These are phyloP conservation scores for Ordospora colligata DNA, from an alignment of 371 early-diverging fungal genomes.

Conservation along the genomic window DNA sequence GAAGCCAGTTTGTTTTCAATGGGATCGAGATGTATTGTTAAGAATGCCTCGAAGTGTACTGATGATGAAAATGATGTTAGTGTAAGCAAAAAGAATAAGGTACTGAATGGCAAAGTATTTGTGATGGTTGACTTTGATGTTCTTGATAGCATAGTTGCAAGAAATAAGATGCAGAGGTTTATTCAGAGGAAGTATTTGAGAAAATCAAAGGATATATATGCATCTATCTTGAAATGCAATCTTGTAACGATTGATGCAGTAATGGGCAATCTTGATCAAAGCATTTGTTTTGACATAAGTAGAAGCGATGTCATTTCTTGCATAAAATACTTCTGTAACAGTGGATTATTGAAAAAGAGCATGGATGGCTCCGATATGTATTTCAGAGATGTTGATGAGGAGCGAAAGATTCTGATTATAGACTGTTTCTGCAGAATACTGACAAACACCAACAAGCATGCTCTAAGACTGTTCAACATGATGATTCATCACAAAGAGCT, in stretches of 20 bases:
- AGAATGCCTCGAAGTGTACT: not conserved
- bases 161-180: not conserved
- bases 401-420: not conserved
- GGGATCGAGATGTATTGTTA: not conserved
- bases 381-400: not conserved
- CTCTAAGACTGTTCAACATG: slow-evolving; percentile 30
- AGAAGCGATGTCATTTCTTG: slow-evolving; percentile 32
- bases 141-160: slow-evolving; percentile 13
- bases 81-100: not conserved
- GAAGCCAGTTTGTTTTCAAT: not conserved
- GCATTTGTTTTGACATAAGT: slow-evolving; percentile 4
- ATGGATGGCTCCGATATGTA: slow-evolving; percentile 1
- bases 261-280: slow-evolving; percentile 14
- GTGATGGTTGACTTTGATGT: slow-evolving; percentile 29
- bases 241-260: not conserved
- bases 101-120: not conserved
- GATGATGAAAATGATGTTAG: not conserved
- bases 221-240: slow-evolving; percentile 10
- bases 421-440: slow-evolving; percentile 2
- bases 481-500: not conserved
- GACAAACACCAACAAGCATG: not conserved
- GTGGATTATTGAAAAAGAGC: slow-evolving; percentile 17
- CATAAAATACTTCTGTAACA: slow-evolving; percentile 33
- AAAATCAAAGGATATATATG: slow-evolving; percentile 24
- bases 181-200: slow-evolving; percentile 11